Evolutionary conservation across 768 basidiomycete species (phyloP), one percentile per base, ranked within the genome.

Genomic region (Collybia mongolica): DNA sequence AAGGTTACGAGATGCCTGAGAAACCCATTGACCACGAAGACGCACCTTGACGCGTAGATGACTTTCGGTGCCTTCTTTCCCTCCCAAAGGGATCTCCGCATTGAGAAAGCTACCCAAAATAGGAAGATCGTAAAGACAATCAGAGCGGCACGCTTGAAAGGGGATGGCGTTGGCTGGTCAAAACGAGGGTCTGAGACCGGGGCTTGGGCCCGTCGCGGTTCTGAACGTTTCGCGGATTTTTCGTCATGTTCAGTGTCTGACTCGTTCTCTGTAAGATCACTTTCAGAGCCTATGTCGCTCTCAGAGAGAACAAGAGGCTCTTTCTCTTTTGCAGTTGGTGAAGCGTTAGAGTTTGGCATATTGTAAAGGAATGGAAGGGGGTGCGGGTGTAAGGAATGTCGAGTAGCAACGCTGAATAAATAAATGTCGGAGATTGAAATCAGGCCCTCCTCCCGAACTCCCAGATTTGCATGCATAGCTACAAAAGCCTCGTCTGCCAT

Each of bases 11-110:
- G 11, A 24, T 39, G 38, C 26, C 17, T 12, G 47, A 36, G 15
- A 19, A 41, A 11, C 17, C n/a, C 36, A 32, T 26, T 40, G 35
- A 38, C 46, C 19, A 42, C 40, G 6, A 11, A 47, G 3, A 69
- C 77, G 49, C 51, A 89, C 88, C 88, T 76, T 12, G 74, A 71
- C 6, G 88, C 84, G 60, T 88, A 74, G 8, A 89, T 64, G 35
- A 87, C 60, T 39, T 82, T 67, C 7, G 80, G 68, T 52, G 63
- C 49, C 49, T 54, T 53, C 49, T 72, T 67, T 0, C 59, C 49
- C 15, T 56, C 49, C 32, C 61, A 53, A 3, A 63, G 39, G 0
- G 60, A 55, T 18, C 53, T 54, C 23, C 69, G 59, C 57, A 80
- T 49, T 17, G 67, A 63, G 22, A 74, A 65, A 4, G 63, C 70